Conservation (phyloP, 495 filamentous ascomycete species). For the Lasiosphaeria miniovina region DNA sequence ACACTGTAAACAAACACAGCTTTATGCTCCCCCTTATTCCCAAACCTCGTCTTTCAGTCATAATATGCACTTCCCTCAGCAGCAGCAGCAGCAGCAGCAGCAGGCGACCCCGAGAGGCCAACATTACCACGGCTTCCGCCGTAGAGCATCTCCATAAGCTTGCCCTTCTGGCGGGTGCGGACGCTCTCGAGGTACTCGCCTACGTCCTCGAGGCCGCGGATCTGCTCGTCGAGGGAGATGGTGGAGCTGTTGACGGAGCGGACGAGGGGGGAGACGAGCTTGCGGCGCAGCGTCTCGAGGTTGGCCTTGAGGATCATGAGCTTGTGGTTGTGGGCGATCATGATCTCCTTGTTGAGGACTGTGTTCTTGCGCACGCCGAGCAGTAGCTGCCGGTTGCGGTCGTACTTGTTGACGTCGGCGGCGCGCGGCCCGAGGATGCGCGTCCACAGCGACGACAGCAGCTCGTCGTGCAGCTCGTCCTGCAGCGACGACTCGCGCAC, state of each 20-base stretch:
- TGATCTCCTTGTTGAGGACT: constrained; percentile 76
- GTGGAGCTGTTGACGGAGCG: constrained; percentile 63
- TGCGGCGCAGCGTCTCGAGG: constrained; percentile 71
- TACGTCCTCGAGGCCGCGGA: constrained; percentile 73
- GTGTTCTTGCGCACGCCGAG: constrained; percentile 75
- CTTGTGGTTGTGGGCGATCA: constrained; percentile 79
- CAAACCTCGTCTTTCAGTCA: background rate
- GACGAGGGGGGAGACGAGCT: constrained; percentile 78
- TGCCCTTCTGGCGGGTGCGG: constrained; percentile 74
- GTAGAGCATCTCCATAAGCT: constrained; percentile 77
- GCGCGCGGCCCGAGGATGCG: constrained; percentile 73
- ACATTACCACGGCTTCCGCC: constrained; percentile 38
- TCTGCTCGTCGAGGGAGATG: constrained; percentile 77
- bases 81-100: background rate
- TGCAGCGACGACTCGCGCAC: constrained; percentile 76
- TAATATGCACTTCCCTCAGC: constrained; percentile 1
- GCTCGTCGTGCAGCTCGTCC: constrained; percentile 71
- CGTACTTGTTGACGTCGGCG: constrained; percentile 73
- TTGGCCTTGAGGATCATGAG: constrained; percentile 75
- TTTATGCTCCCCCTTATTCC: too few relatives aligned
- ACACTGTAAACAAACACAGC: too few relatives aligned
- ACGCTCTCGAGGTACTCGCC: constrained; percentile 70
- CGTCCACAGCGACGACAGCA: constrained; percentile 82
- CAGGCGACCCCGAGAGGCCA: background rate
- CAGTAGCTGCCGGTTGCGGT: constrained; percentile 76